Base-by-base conservation (phyloP, 768 basidiomycete species). In the Nidula microcarpa region DNA sequence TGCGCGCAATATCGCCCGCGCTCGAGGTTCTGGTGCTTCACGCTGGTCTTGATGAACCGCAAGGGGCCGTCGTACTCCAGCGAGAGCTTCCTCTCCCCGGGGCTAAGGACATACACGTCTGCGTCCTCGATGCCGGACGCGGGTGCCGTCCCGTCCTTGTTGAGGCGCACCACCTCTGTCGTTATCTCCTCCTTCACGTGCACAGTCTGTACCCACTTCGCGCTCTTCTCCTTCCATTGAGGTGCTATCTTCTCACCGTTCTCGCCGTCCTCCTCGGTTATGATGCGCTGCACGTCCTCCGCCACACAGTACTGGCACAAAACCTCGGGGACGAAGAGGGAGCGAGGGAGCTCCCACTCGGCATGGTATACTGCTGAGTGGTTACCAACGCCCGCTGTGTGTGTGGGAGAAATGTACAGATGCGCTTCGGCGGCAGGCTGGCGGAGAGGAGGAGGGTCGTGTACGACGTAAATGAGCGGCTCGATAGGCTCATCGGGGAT, bases 321-420 rank as follows among this genome's bases (percentile, higher is more conserved):
- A 0, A 59, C 53, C 2, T 68, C 65, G 2, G 61, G 64, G 5
- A 66, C 48, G 4, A 80, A 64, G 5, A 75, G 14, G 14, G 68
- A 63, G 1, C 75, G 72, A 1, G 84, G 82, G 1, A 86, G 58
- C 37, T 80, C 79, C 70, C 76, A 77, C 50, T 81, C 77, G 5
- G 74, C 80, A 39, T 68, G 60, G 57, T 80, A 78, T 0, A 82
- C 79, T 34, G 64, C 45, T 0, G 85, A 85, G 58, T 86, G 85
- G 57, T 80, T 58, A 0, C 85, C 84, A 0, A 11, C 0, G 4
- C 82, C 84, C 5, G 73, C 55, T n/a, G 16, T 45, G 34, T 71
- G 58, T 0, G 41, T 34, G 0, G 74, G 71, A 1, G 73, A 72
- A 49, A 86, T 55, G 52, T 81, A 79, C 13, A 85, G 66, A 59